A percentile compares a stretch with the other conserved stretches of the same genome.
phyloP scores from a whole-genome alignment of 2,329 filamentous ascomycete genomes.

The Malbranchea zuffiana region DNA sequence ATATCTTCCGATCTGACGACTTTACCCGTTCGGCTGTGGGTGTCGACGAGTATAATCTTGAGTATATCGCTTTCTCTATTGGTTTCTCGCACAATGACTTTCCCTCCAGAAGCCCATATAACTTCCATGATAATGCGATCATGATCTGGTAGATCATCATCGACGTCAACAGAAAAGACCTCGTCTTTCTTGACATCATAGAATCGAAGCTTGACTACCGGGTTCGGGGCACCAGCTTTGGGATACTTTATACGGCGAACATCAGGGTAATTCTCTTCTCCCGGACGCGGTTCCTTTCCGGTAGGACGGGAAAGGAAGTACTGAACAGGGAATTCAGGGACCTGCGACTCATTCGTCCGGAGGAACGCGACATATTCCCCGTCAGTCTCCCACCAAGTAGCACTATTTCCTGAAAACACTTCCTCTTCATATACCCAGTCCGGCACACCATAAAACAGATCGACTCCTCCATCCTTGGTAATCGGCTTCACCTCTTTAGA shows the following conservation, averaged over 20 bases:
- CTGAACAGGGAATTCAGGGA: slow-evolving; percentile 84
- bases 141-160: slow-evolving; percentile 65
- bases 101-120: slow-evolving; percentile 69
- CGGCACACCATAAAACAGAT: slow-evolving; percentile 90
- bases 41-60: slow-evolving; percentile 76
- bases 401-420: slow-evolving; percentile 66
- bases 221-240: slow-evolving; percentile 88
- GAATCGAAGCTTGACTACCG: slow-evolving; percentile 75
- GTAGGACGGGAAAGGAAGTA: slow-evolving; percentile 86
- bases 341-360: slow-evolving; percentile 82
- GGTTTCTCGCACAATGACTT: slow-evolving; percentile 79
- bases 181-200: slow-evolving; percentile 72
- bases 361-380: slow-evolving; percentile 85
- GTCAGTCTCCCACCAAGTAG: slow-evolving; percentile 91
- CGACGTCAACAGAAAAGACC: slow-evolving; percentile 66
- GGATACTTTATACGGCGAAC: slow-evolving; percentile 91
- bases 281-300: slow-evolving; percentile 53
- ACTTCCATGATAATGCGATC: slow-evolving; percentile 88
- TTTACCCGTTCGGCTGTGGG: slow-evolving; percentile 59
- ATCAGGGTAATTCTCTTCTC: slow-evolving; percentile 83
- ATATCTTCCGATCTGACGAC: slow-evolving; percentile 72
- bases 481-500: slow-evolving; percentile 56
- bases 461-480: slow-evolving; percentile 72
- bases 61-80: slow-evolving; percentile 91
- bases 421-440: slow-evolving; percentile 96